Evolutionary conservation across 495 filamentous ascomycete species (phyloP), one percentile per base, ranked within the genome.

Genomic region (Xylaria scruposa): DNA sequence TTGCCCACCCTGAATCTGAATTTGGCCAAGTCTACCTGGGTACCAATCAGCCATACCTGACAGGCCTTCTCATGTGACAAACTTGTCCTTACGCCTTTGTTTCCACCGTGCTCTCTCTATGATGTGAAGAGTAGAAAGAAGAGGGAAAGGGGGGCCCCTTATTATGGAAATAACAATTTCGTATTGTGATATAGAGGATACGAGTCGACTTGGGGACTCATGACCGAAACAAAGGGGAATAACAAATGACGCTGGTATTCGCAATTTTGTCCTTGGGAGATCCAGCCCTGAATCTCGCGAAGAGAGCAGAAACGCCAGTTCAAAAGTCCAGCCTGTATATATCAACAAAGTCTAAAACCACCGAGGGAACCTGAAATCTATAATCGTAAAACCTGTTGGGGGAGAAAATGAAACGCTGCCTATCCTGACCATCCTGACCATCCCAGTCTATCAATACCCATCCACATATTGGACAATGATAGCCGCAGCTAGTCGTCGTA

Each of bases 311-410:
- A 70, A 70, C 68, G 68, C 68, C 59, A 44, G 47, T 63, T 63
- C 49, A 29, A 51, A 49, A 49, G 62, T 60, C 70, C 70, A n/a
- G 70, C 76, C 68, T 73, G 70, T 31, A 31, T 31, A 31, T 69
- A 76, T 68, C 70, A 71, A 77, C 64, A 62, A 77, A 58, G 74
- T 79, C 77, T 79, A 79, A 61, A 78, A 61, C 76, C 73, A 70
- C 77, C 73, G 76, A 75, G 70, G 77, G 67, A 74, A 73, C 77
- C 72, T 73, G 75, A 76, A 78, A 74, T 79, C 77, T 79, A 79
- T 77, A 74, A 65, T 75, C 76, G 70, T 76, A 70, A 76, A 76
- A 71, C 67, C 74, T 53, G 67, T 67, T 7, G 36, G 36, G 36
- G 6, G 36, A 8, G 8, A 59, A 65, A 73, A 71, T 31, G 76